Evolutionary conservation across 148 eudicot species (phyloP), one percentile per base, ranked within the genome.

Genomic region (Salicornia ramosissima): DNA sequence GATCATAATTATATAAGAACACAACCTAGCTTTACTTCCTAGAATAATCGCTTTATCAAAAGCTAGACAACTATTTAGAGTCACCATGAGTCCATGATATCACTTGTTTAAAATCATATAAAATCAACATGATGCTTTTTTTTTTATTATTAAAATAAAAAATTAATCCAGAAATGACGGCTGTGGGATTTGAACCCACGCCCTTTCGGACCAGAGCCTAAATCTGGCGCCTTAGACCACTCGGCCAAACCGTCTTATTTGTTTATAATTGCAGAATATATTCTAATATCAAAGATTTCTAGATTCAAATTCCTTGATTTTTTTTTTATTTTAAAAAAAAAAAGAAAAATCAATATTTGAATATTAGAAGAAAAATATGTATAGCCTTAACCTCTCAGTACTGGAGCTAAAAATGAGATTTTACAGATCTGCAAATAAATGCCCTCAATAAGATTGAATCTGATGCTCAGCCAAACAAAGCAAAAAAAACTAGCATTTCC

Each of bases 201-300:
- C 83, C 86, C 83, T 83, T 83, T 83, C 83, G 86, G 81, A 79
- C 86, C 86, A 76, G 83, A 83, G 83, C 86, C 86, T 83, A 79
- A 83, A 83, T 83, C 86, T 83, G 83, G 83, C 86, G 81, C 86
- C 86, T 83, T 83, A 82, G 85, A 82, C 85, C 82, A 79, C 85
- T 82, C 85, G 85, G 85, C 85, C 85, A 82, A 82, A 79, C 85
- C 75, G 80, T 82, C 82, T 72, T 72, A 46, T 46, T 0, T 46
- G n/a, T 12, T 1, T 11, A 11, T 3, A 12, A 46, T 46, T 11
- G 15, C 50, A 14, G 3, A 14, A 5, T 36, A 36, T 36, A 36
- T 8, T 36, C 40, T 36, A 36, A n/a, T n/a, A n/a, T n/a, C n/a
- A n/a, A n/a, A n/a, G n/a, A n/a, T n/a, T n/a, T n/a, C n/a, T n/a